A percentile compares a stretch with the other conserved stretches of the same genome.
Evolutionary conservation across 345 rosid genomes (phyloP).

Genomic region (Aquilaria yunnanensis): DNA sequence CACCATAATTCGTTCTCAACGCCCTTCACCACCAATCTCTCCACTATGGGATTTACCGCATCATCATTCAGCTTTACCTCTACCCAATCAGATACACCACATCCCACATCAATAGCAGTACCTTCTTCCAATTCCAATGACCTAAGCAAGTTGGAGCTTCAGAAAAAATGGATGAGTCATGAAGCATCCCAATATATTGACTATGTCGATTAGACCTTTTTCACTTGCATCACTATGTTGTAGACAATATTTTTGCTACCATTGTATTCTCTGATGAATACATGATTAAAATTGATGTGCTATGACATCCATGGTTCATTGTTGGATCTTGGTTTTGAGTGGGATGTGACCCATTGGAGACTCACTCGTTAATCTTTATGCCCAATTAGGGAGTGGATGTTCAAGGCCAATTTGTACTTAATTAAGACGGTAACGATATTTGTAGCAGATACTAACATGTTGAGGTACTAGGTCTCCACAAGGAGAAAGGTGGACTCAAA

Average conservation of each 20-base stretch:
- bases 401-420: slow-evolving; percentile 36
- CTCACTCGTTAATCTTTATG: slow-evolving; percentile 36
- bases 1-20: slow-evolving; percentile 22
- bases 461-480: slow-evolving; percentile 14
- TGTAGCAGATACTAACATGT: slow-evolving; percentile 15
- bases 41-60: slow-evolving; percentile 17
- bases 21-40: slow-evolving; percentile 24
- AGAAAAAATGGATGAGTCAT: slow-evolving; percentile 35
- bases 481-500: slow-evolving; percentile 23
- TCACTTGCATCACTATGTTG: slow-evolving; percentile 21
- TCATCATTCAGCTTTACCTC: slow-evolving; percentile 23
- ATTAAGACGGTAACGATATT: slow-evolving; percentile 29
- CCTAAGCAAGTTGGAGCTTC: slow-evolving; percentile 36
- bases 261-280: slow-evolving; percentile 31
- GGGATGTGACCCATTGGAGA: slow-evolving; percentile 28
- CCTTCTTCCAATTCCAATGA: slow-evolving; percentile 12
- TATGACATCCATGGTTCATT: slow-evolving; percentile 28
- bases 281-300: slow-evolving; percentile 24
- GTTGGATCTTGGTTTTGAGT: slow-evolving; percentile 1
- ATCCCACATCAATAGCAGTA: slow-evolving; percentile 12
- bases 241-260: slow-evolving; percentile 34
- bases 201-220: slow-evolving; percentile 17
- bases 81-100: slow-evolving; percentile 17
- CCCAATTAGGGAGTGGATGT: slow-evolving; percentile 22
- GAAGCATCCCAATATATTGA: slow-evolving; percentile 20